Evolutionary conservation across 1,139 yeast genomes (phyloP), one percentile per base, ranked within the genome.

Genomic region (Debaryomycetaceae sp.): DNA sequence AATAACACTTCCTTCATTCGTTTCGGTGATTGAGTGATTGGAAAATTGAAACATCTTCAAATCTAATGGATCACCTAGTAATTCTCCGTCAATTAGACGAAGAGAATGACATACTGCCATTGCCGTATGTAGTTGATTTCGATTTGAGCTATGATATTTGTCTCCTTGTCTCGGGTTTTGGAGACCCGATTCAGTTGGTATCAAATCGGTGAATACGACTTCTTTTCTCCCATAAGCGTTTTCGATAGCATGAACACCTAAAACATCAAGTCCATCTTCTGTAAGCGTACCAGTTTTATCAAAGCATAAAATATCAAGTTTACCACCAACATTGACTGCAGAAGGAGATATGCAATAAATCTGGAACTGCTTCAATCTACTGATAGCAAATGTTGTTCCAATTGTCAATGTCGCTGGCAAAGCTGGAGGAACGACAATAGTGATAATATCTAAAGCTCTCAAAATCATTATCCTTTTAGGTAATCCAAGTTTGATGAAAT

Each of bases 341-440:
- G 92, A 86, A 2, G 98, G 98, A 1, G 97, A 81, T 42, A 89
- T 92, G 60, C 98, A 94, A 53, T 81, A 92, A 5, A 94, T 84
- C 35, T 78, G 70, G 35, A 52, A 45, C 43, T 74, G 67, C 46
- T 87, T 81, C 47, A 94, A 69, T 46, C 98, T 72, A 28, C 80
- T 73, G 31, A 94, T 66, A 0, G 98, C 95, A 67, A 94, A 89
- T 46, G 92, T 88, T 0, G 97, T 89, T 26, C 98, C 98, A 46
- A 94, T 92, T 0, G 98, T 89, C 45, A 92, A 69, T 0, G 98
- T 94, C 0, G 98, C 98, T 0, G 99, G 99, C 38, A 92, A 72
- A 0, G 98, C 98, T 1, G 99, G 99, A 2, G 99, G 99, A 2
- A 92, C 96, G 9, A 94, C 98, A 56, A 92, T 89, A 0, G 99